Evolutionary conservation across 306 rosid genomes (phyloP).

Genomic region (Quercus agrifolia): DNA sequence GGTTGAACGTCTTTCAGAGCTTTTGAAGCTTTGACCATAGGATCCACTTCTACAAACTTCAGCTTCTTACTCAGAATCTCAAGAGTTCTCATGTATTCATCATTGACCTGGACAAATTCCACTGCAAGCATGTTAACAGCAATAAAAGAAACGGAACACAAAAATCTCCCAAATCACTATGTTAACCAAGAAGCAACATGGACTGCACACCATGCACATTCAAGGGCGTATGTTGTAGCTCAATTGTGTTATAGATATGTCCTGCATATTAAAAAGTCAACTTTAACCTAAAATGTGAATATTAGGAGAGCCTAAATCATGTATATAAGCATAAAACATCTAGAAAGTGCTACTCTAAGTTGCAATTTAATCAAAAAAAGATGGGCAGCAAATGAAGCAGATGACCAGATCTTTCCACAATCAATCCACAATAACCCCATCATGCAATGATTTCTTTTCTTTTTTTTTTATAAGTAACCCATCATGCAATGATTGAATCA

Average conservation of each 20-base stretch:
- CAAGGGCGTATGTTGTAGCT: slow-evolving; percentile 15
- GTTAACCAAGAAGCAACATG: background rate
- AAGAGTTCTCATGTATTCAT: slow-evolving; percentile 90
- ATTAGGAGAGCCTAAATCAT: background rate
- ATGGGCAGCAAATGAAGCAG: background rate
- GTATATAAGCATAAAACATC: background rate
- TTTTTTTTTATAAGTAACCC: background rate
- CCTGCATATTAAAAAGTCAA: background rate
- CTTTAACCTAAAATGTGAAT: background rate
- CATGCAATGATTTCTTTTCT: background rate
- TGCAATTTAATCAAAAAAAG: background rate
- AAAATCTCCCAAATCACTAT: background rate
- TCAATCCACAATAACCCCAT: background rate
- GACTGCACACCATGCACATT: slow-evolving; percentile 4
- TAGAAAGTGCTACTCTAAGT: slow-evolving; percentile 8
- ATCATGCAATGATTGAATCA: background rate
- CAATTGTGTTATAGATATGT: slow-evolving; percentile 5
- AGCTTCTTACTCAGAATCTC: slow-evolving; percentile 89
- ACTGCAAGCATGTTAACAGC: slow-evolving; percentile 17
- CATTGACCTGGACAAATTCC: slow-evolving; percentile 68
- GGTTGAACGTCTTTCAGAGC: too few species aligned
- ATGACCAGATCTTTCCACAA: background rate
- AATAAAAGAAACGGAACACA: slow-evolving; percentile 14
- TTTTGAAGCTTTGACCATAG: slow-evolving; percentile 39
- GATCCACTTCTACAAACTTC: slow-evolving; percentile 38